Base-by-base conservation (phyloP, 495 filamentous ascomycete species). In the Penicillium lividum region DNA sequence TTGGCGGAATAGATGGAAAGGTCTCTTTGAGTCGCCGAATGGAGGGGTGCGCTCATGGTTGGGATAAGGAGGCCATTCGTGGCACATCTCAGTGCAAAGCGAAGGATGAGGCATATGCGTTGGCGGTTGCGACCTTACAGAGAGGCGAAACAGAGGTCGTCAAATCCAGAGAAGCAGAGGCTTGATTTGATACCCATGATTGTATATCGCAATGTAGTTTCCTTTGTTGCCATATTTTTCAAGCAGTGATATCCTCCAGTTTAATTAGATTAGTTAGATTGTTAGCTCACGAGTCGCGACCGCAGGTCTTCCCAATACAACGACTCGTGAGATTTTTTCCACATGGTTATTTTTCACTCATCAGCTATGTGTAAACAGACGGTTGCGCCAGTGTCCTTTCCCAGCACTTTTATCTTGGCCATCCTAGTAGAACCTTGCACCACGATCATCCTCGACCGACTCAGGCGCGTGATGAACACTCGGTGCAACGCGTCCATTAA, bases 11-110 rank as follows among this genome's bases (percentile, higher is more conserved):
- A 13, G 62, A 66, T 25, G 68, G 67, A 8, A 72, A 73, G 34
- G 53, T 69, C 52, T 70, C 77, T 34, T 62, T 75, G 10, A 62
- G 60, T 46, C 57, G 63, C 51, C 57, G 73, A 38, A 76, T 80
- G 75, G 63, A 73, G 25, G 67, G 65, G 4, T 77, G 75, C 54
- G 67, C 73, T 36, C 79, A 82, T 69, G 73, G 58, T 8, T 76
- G 68, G 65, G 73, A 75, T 53, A 75, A 74, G 53, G 66, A 63
- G 51, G 67, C 69, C 1, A n/a, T 60, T 9, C 46, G 49, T 56
- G 70, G 65, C 6, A 67, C 55, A 2, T 62, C 67, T 7, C 56
- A 68, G 51, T 62, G 61, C 7, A 63, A 69, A 28, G 75, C 75
- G 15, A 73, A 70, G 57, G 68, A 75, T 6, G 65, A 72, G 47